A percentile compares a stretch with the other conserved stretches of the same genome.
Conservation (phyloP, 345 rosid species). For the Eucalyptus pumila region DNA sequence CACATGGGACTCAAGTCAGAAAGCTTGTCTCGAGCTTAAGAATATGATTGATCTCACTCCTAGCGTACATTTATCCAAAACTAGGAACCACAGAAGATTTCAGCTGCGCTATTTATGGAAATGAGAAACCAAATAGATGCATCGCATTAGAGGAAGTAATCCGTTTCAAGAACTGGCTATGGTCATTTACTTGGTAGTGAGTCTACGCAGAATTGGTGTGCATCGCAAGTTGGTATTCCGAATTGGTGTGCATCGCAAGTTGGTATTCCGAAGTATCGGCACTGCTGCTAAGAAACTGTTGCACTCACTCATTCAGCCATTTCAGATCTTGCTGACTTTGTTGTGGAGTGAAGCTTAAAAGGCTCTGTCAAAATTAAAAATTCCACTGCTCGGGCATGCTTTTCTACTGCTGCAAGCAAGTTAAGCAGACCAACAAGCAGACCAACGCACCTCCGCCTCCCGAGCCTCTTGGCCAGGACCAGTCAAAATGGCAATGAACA, state of each 20-base stretch:
- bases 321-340: neutral
- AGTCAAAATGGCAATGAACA: neutral
- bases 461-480: neutral
- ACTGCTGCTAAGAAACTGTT: neutral
- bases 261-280: too few relatives aligned
- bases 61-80: neutral
- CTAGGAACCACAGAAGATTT: neutral
- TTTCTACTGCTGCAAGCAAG: neutral
- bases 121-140: neutral
- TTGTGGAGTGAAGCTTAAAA: neutral
- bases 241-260: too few relatives aligned
- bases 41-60: neutral
- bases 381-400: neutral
- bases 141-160: neutral
- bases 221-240: neutral
- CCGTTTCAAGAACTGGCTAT: neutral
- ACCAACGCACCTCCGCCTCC: neutral
- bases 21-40: neutral
- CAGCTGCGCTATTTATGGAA: neutral
- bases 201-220: neutral
- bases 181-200: neutral
- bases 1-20: neutral
- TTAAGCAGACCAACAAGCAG: too few relatives aligned
- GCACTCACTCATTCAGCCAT: neutral
- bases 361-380: fast-evolving